Evolutionary conservation across 495 filamentous ascomycete species (phyloP).

Genomic region (Articulospora tetracladia): DNA sequence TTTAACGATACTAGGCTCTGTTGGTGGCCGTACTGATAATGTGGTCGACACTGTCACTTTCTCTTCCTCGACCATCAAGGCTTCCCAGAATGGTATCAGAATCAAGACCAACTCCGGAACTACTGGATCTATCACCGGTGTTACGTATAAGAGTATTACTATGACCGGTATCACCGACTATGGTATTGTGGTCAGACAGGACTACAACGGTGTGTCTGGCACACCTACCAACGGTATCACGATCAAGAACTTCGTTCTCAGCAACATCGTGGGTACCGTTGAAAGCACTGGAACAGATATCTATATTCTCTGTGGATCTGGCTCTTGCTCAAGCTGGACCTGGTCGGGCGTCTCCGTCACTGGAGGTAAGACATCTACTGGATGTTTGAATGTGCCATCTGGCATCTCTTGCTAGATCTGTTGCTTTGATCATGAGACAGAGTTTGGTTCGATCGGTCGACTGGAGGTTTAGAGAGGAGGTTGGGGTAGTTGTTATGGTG

Average conservation of each 20-base stretch:
- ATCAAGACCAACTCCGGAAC: constrained; percentile 59
- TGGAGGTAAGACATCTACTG: constrained; percentile 39
- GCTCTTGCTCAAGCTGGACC: constrained; percentile 43
- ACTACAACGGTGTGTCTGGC: constrained; percentile 59
- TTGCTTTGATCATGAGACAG: background rate
- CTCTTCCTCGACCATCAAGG: constrained; percentile 42
- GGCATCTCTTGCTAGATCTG: constrained; percentile 12
- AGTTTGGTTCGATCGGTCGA: background rate
- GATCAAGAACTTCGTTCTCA: constrained; percentile 53
- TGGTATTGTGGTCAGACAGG: constrained; percentile 65
- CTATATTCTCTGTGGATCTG: constrained; percentile 49
- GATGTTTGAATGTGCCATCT: constrained; percentile 39
- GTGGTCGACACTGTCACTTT: constrained; percentile 53
- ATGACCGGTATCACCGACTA: constrained; percentile 55
- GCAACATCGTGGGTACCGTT: constrained; percentile 49
- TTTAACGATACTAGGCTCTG: constrained; percentile 39
- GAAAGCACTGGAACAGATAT: constrained; percentile 35
- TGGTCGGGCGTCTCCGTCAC: constrained; percentile 42
- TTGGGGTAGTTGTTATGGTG: no score
- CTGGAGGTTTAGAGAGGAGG: no score
- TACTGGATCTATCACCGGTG: constrained; percentile 51
- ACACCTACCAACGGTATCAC: constrained; percentile 56
- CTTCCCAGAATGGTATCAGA: constrained; percentile 53
- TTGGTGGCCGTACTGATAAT: constrained; percentile 59
- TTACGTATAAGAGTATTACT: constrained; percentile 59